A percentile compares a stretch with the other conserved stretches of the same genome.
These are phyloP conservation scores for Toxicodendron radicans DNA, from an alignment of 345 rosid species.

Conservation along the genomic window DNA sequence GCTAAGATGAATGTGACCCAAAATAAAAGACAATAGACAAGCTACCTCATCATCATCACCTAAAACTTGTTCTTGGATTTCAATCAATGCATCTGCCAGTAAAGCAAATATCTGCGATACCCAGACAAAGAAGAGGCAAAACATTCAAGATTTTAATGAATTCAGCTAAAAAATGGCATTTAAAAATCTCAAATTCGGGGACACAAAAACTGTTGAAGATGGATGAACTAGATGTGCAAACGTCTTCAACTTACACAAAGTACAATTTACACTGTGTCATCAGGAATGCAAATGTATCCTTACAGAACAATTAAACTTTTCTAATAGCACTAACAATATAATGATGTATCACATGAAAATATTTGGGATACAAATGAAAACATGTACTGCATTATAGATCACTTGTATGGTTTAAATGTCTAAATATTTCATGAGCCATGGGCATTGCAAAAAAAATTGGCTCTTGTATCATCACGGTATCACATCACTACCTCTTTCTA, in stretches of 20 bases:
- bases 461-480: background rate
- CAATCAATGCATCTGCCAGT: slow-evolving; percentile 73
- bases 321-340: background rate
- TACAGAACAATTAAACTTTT: background rate
- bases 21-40: slow-evolving; percentile 15
- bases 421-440: background rate
- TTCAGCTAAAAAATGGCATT: background rate
- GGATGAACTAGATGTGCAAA: background rate
- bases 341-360: background rate
- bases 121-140: background rate
- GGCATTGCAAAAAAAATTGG: slow-evolving; percentile 1
- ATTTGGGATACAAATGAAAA: background rate
- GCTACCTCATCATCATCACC: slow-evolving; percentile 66
- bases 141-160: background rate
- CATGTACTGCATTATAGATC: background rate
- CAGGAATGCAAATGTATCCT: background rate
- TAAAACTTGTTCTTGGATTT: slow-evolving; percentile 76
- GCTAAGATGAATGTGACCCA: slow-evolving; percentile 1
- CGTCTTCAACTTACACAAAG: background rate
- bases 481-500: slow-evolving; percentile 5
- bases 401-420: background rate
- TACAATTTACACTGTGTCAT: background rate
- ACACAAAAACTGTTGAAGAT: background rate
- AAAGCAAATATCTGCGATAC: slow-evolving; percentile 66
- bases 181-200: background rate